These are phyloP conservation scores for Ceratocystis huliohia DNA, from an alignment of 2,329 filamentous ascomycete species.

Conservation along the genomic window DNA sequence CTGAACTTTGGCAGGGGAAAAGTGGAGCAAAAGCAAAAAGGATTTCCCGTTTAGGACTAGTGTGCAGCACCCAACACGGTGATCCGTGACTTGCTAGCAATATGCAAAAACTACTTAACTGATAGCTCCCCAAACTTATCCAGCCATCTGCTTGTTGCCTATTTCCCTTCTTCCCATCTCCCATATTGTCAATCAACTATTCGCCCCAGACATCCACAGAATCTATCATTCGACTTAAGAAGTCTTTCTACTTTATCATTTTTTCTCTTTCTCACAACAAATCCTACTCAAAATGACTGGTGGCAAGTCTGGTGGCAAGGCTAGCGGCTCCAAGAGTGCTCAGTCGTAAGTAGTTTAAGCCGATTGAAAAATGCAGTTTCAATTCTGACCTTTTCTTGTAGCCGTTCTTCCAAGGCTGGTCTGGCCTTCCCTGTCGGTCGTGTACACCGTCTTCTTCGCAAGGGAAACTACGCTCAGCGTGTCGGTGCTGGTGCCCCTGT, in stretches of 20 bases:
- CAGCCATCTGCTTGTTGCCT: not conserved
- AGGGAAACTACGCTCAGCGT: conserved; percentile 99
- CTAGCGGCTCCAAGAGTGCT: conserved; percentile 95
- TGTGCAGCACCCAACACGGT: conserved; percentile 25
- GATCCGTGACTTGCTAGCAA: conserved; percentile 38
- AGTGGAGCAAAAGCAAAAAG: conserved; percentile 22
- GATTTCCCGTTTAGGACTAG: conserved; percentile 24
- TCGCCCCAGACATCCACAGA: not conserved
- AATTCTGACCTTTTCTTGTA: conserved; percentile 29
- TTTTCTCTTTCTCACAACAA: conserved; percentile 13
- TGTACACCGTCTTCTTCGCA: conserved; percentile 97
- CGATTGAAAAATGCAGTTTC: not conserved
- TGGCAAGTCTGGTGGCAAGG: conserved; percentile 99
- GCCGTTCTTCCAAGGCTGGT: conserved; percentile 97
- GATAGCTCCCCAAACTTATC: conserved; percentile 24
- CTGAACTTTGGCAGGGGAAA: conserved; percentile 17
- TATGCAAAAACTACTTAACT: conserved; percentile 47
- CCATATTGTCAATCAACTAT: conserved; percentile 24
- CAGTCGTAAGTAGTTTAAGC: conserved; percentile 70
- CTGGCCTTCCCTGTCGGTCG: conserved; percentile 97
- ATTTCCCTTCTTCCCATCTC: conserved; percentile 24
- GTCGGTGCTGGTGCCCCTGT: conserved; percentile 96
- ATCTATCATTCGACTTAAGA: not conserved
- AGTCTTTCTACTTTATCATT: not conserved
- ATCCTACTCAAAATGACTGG: conserved; percentile 83